These are phyloP conservation scores for Cladorrhinum sp. DNA, from an alignment of 2,329 filamentous ascomycete species.

Conservation along the genomic window DNA sequence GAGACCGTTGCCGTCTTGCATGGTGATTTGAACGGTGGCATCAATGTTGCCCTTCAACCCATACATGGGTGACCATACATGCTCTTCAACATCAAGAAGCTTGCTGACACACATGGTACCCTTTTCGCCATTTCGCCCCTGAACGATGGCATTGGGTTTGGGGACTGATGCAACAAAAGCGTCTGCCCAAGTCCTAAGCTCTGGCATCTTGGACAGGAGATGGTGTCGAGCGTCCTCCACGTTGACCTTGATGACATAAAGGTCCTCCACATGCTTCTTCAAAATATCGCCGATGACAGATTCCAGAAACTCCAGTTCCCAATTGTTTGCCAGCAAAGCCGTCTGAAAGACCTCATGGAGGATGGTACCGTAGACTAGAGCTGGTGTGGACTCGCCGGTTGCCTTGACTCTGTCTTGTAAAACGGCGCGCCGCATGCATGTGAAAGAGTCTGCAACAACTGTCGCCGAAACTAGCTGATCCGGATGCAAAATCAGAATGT, in stretches of 20 bases:
- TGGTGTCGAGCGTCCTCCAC: slow-evolving; percentile 72
- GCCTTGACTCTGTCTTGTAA: slow-evolving; percentile 94
- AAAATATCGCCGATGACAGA: slow-evolving; percentile 66
- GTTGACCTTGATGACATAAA: slow-evolving; percentile 82
- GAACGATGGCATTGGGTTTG: slow-evolving; percentile 67
- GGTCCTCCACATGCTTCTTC: slow-evolving; percentile 77
- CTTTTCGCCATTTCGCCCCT: slow-evolving; percentile 73
- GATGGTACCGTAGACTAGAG: slow-evolving; percentile 88
- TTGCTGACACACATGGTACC: slow-evolving; percentile 86
- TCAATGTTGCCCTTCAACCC: slow-evolving; percentile 97
- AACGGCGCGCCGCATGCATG: slow-evolving; percentile 84
- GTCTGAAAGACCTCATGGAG: slow-evolving; percentile 95
- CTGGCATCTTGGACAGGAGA: slow-evolving; percentile 76
- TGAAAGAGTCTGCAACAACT: slow-evolving; percentile 93
- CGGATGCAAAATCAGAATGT: slow-evolving; percentile 87
- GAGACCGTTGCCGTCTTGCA: slow-evolving; percentile 63
- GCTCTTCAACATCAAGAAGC: slow-evolving; percentile 92
- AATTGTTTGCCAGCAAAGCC: slow-evolving; percentile 77
- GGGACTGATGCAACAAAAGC: slow-evolving; percentile 70
- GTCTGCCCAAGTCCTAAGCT: slow-evolving; percentile 78
- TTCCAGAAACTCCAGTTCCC: slow-evolving; percentile 68
- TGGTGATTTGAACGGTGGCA: slow-evolving; percentile 85
- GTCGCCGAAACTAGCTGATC: slow-evolving; percentile 95
- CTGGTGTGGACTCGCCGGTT: slow-evolving; percentile 72
- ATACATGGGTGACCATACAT: slow-evolving; percentile 97